phyloP scores from a whole-genome alignment of 768 basidiomycete genomes.

The Tricholoma sp. region DNA sequence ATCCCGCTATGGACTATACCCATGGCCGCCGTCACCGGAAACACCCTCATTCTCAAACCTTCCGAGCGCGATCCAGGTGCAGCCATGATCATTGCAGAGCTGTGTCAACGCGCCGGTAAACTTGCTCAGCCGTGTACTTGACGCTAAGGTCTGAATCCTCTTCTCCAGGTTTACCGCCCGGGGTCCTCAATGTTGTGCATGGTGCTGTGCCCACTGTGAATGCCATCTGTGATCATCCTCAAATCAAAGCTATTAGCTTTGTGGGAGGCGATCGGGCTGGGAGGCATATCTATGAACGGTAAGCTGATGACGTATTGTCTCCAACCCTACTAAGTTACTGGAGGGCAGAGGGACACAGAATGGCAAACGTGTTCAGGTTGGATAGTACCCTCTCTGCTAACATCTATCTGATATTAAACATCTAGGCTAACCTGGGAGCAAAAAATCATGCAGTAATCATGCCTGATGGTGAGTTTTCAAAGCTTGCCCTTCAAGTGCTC shows the following conservation, averaged over 20 bases:
- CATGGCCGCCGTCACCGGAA: slow-evolving; percentile 85
- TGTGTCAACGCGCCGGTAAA: slow-evolving; percentile 79
- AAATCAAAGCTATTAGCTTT: slow-evolving; percentile 93
- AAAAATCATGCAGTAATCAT: slow-evolving; percentile 94
- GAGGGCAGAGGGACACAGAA: slow-evolving; percentile 64
- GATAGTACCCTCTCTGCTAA: slow-evolving; percentile 2
- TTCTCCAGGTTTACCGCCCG: slow-evolving; percentile 62
- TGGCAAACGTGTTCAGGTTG: slow-evolving; percentile 84
- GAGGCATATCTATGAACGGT: slow-evolving; percentile 89
- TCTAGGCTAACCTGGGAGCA: slow-evolving; percentile 73
- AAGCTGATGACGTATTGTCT: slow-evolving; percentile 7
- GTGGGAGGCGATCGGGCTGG: slow-evolving; percentile 94
- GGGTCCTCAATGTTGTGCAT: slow-evolving; percentile 90
- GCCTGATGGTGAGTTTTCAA: slow-evolving; percentile 70
- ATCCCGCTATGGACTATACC: slow-evolving; percentile 97
- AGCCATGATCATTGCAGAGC: slow-evolving; percentile 95
- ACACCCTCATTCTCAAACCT: slow-evolving; percentile 92
- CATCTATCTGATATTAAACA: neutral
- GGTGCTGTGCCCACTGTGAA: slow-evolving; percentile 89
- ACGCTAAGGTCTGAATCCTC: neutral
- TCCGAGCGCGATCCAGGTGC: slow-evolving; percentile 97
- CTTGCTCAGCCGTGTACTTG: neutral
- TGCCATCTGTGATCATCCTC: slow-evolving; percentile 86
- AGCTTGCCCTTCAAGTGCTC: neutral
- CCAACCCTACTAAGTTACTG: slow-evolving; percentile 1